Conservation (phyloP, 306 rosid species). For the Mucuna pruriens region DNA sequence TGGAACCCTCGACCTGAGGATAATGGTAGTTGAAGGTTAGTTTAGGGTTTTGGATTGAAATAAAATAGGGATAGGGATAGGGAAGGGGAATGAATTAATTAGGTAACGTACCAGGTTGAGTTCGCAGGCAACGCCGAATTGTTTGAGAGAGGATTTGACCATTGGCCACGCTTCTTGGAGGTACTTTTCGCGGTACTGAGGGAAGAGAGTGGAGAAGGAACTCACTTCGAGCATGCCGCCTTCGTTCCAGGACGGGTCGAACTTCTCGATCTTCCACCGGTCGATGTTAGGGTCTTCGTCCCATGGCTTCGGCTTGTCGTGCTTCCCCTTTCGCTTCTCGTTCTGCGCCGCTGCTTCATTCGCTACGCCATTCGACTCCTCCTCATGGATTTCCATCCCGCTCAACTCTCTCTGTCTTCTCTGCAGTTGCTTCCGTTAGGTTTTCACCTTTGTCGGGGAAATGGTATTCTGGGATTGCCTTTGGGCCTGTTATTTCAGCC, state of each 20-base stretch:
- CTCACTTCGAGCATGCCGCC: constrained; percentile 87
- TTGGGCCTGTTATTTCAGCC: neutral
- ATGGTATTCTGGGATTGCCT: too few relatives aligned
- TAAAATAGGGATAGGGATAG: too few relatives aligned
- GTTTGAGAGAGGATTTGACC: constrained; percentile 69
- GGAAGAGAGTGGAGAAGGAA: constrained; percentile 90
- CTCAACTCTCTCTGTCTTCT: too few relatives aligned
- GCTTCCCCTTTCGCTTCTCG: constrained; percentile 77
- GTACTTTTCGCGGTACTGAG: constrained; percentile 78
- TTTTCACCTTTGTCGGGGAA: too few relatives aligned
- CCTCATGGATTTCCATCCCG: neutral
- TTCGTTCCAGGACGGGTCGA: constrained; percentile 91
- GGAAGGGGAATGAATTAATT: too few relatives aligned
- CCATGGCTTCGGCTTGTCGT: constrained; percentile 97
- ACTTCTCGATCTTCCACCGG: constrained; percentile 77
- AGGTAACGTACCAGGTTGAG: constrained; percentile 62
- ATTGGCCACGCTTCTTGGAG: constrained; percentile 79
- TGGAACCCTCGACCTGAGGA: constrained; percentile 78
- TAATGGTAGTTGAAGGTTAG: neutral
- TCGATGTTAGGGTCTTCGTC: constrained; percentile 93
- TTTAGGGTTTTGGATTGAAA: neutral
- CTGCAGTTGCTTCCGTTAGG: neutral
- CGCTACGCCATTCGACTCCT: neutral
- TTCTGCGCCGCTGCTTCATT: neutral
- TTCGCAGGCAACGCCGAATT: constrained; percentile 61